Conservation (phyloP, 2,329 filamentous ascomycete genomes). For the Beauveria varroae region DNA sequence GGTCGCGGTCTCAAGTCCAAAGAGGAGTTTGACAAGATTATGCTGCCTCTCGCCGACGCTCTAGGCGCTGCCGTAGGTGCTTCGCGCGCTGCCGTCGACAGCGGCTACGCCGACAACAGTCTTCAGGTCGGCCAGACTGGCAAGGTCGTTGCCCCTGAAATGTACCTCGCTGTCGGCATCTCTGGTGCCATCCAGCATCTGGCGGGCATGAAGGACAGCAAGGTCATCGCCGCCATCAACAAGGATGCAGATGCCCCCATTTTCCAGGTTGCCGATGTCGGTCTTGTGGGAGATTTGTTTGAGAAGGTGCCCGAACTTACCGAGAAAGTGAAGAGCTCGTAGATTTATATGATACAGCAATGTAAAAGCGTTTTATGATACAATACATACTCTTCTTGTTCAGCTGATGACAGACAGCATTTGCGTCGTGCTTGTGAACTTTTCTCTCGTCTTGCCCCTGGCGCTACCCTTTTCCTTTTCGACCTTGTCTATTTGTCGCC, state of each 20-base stretch:
- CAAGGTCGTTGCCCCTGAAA: conserved; percentile 93
- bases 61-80: conserved; percentile 94
- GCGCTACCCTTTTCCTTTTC: conserved; percentile 61
- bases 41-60: conserved; percentile 85
- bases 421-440: conserved; percentile 49
- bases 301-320: conserved; percentile 94
- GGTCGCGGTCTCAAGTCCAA: conserved; percentile 95
- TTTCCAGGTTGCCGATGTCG: conserved; percentile 96
- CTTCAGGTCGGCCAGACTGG: conserved; percentile 97
- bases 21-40: conserved; percentile 90
- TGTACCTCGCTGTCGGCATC: conserved; percentile 93
- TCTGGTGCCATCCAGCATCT: conserved; percentile 96
- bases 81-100: conserved; percentile 90
- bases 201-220: conserved; percentile 99
- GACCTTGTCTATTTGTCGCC: conserved; percentile 71
- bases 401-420: conserved; percentile 48
- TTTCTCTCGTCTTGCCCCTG: conserved; percentile 72
- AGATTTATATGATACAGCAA: conserved; percentile 17
- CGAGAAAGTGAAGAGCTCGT: conserved; percentile 72
- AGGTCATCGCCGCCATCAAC: conserved; percentile 98
- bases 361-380: conserved; percentile 19
- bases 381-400: conserved; percentile 16
- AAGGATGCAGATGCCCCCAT: conserved; percentile 96
- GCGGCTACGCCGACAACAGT: conserved; percentile 96
- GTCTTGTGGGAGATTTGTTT: conserved; percentile 90